Base-by-base conservation (phyloP, 2,329 filamentous ascomycete species). In the Gyromitra esculenta region DNA sequence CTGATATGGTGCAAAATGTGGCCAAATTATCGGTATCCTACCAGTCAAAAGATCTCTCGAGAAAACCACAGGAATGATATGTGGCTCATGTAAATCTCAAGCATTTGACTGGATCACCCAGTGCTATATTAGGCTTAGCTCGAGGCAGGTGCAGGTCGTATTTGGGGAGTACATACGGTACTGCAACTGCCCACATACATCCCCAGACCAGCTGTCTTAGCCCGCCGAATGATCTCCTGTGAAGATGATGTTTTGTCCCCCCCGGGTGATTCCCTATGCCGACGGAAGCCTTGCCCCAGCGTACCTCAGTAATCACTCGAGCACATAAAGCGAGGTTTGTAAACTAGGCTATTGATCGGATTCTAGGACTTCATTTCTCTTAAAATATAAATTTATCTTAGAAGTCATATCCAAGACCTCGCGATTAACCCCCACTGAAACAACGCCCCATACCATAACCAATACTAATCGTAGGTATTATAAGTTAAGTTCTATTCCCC, bases 401-500 rank as follows among this genome's bases (percentile, higher is more conserved):
- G 18, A 31, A 31, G 18, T 18, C 11, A 13, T 21, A 25, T 25
- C 8, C 1, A 54, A 25, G 50, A 54, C 50, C 50, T 52, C 21
- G 25, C 13, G 9, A 54, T 1, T 3, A 25, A 18, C 5, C 48
- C 31, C 5, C 7, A 37, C 15, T 13, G 18, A 48, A 18, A 4
- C 4, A 31, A 31, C 25, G 25, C 25, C 25, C 25, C 25, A 3
- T 31, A 31, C 31, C 63, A 21, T 11, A 18, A 18, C 5, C 11
- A 35, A 15, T n/a, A n/a, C 48, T 21, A 52, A 8, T 52, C 54
- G 39, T 68, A 18, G 59, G 64, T 54, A 74, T 74, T 74, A 74
- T 54, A 74, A 74, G 54, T 74, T 68, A 74, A 67, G 59, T 63
- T 37, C 13, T 57, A 59, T 41, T 73, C 60, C 60, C 21, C 37